Percentiles rank a stretch among this genome's conserved stretches.
Conservation (phyloP, 192 early-diverging fungal genomes). For the Linderina pennispora region DNA sequence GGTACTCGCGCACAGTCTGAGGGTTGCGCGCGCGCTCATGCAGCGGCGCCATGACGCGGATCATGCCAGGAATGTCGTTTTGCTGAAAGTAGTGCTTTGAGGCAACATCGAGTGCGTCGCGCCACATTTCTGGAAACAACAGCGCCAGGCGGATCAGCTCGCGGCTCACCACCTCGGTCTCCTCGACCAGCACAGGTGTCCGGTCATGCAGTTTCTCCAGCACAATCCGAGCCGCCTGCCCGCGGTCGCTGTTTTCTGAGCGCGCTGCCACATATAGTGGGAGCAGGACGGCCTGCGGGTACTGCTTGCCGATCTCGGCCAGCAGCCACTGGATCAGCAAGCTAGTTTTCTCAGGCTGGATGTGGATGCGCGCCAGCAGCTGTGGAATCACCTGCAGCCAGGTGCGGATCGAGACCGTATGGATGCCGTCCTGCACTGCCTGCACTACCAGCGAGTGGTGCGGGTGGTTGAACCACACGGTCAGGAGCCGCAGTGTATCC, state of each 20-base stretch:
- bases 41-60: slow-evolving; percentile 75
- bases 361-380: slow-evolving; percentile 93
- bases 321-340: slow-evolving; percentile 85
- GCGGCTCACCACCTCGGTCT: slow-evolving; percentile 88
- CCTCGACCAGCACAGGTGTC: slow-evolving; percentile 75
- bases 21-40: slow-evolving; percentile 73
- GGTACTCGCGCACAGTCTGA: slow-evolving; percentile 87
- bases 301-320: slow-evolving; percentile 86
- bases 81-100: slow-evolving; percentile 73
- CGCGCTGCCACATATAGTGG: slow-evolving; percentile 95
- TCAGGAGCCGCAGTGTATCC: slow-evolving; percentile 90
- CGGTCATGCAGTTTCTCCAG: slow-evolving; percentile 89
- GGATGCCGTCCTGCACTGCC: slow-evolving; percentile 82
- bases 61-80: slow-evolving; percentile 82
- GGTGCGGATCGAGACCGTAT: slow-evolving; percentile 79
- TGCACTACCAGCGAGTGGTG: slow-evolving; percentile 81
- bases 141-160: slow-evolving; percentile 97
- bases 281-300: slow-evolving; percentile 97
- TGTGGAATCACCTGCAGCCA: slow-evolving; percentile 99
- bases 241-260: slow-evolving; percentile 66
- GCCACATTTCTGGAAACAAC: slow-evolving; percentile 97
- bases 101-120: slow-evolving; percentile 85
- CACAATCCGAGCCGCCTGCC: slow-evolving; percentile 71
- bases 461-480: slow-evolving; percentile 96
- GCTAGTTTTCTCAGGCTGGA: slow-evolving; percentile 72